A percentile compares a stretch with the other conserved stretches of the same genome.
Evolutionary conservation across 306 rosid genomes (phyloP).

Genomic region (Prunus mume): DNA sequence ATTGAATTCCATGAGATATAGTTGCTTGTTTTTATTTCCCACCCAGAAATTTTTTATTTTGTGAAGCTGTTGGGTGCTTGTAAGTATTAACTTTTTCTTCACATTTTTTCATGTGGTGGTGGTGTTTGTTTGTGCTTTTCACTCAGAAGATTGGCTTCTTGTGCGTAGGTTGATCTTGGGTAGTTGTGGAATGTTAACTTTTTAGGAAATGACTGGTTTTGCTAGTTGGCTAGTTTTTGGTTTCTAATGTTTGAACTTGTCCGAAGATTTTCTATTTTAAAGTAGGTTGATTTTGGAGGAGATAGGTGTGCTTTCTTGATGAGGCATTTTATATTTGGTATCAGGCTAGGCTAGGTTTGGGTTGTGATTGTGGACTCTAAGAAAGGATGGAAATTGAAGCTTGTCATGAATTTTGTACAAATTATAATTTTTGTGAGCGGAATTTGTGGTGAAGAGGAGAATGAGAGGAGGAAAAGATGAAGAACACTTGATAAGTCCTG

Average conservation of each 20-base stretch:
- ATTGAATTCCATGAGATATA: neutral
- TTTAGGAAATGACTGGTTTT: slow-evolving; percentile 4
- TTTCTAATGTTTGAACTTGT: neutral
- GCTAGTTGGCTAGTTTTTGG: neutral
- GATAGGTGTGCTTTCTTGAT: slow-evolving; percentile 12
- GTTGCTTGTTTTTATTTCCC: neutral
- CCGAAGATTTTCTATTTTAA: no score
- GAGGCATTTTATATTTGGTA: neutral
- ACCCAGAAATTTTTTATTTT: slow-evolving; percentile 2
- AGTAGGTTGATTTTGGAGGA: slow-evolving; percentile 8
- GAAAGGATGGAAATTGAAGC: slow-evolving; percentile 9
- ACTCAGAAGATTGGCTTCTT: slow-evolving; percentile 7
- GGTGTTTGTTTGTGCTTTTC: slow-evolving; percentile 17
- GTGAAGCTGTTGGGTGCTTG: slow-evolving; percentile 16
- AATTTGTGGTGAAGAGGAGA: slow-evolving; percentile 32
- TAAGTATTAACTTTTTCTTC: slow-evolving; percentile 10
- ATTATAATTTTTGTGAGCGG: slow-evolving; percentile 18
- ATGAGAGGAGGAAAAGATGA: slow-evolving; percentile 45
- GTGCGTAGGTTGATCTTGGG: slow-evolving; percentile 8
- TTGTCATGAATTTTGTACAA: slow-evolving; percentile 20
- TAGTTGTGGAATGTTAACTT: slow-evolving; percentile 3
- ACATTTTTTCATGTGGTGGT: slow-evolving; percentile 19
- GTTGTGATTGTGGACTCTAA: neutral
- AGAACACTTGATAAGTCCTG: slow-evolving; percentile 47
- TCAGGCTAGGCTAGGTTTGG: slow-evolving; percentile 6